Percentiles rank a stretch among this genome's conserved stretches.
phyloP scores from a whole-genome alignment of 1,284 basidiomycete genomes.

The Moesziomyces sp. region DNA sequence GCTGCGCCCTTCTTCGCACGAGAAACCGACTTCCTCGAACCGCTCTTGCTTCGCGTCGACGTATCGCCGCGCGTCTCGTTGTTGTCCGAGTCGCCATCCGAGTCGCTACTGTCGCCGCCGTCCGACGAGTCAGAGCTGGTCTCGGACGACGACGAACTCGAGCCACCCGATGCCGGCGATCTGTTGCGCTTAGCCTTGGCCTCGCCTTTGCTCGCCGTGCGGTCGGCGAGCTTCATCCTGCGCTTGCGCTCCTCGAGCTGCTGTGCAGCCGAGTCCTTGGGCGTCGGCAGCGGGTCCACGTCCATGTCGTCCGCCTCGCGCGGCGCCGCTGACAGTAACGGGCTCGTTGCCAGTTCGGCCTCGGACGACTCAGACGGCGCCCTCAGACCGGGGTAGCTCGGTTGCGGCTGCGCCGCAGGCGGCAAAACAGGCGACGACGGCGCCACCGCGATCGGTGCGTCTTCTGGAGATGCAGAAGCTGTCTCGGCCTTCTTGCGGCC shows the following conservation, averaged over 20 bases:
- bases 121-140: constrained; percentile 46
- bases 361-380: constrained; percentile 38
- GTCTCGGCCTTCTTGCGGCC: constrained; percentile 11
- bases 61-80: constrained; percentile 5
- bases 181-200: constrained; percentile 4
- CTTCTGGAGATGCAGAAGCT: constrained; percentile 1
- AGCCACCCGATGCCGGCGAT: neutral
- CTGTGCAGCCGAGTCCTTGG: constrained; percentile 9
- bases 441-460: constrained; percentile 20
- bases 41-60: neutral
- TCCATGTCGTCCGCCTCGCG: constrained; percentile 32
- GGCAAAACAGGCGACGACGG: constrained; percentile 23
- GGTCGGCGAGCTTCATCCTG: constrained; percentile 29
- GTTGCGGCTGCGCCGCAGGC: constrained; percentile 2
- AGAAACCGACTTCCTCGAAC: constrained; percentile 3
- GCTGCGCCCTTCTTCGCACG: neutral
- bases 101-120: constrained; percentile 21
- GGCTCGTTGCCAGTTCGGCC: constrained; percentile 46
- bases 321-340: constrained; percentile 37
- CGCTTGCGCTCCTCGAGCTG: constrained; percentile 37
- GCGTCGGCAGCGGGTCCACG: constrained; percentile 23
- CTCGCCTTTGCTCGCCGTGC: constrained; percentile 1
- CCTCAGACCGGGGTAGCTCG: constrained; percentile 6
- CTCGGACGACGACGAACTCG: constrained; percentile 29
- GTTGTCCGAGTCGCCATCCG: constrained; percentile 15